Base-by-base conservation (phyloP, 192 early-diverging fungal genomes). In the Coemansia sp. region DNA sequence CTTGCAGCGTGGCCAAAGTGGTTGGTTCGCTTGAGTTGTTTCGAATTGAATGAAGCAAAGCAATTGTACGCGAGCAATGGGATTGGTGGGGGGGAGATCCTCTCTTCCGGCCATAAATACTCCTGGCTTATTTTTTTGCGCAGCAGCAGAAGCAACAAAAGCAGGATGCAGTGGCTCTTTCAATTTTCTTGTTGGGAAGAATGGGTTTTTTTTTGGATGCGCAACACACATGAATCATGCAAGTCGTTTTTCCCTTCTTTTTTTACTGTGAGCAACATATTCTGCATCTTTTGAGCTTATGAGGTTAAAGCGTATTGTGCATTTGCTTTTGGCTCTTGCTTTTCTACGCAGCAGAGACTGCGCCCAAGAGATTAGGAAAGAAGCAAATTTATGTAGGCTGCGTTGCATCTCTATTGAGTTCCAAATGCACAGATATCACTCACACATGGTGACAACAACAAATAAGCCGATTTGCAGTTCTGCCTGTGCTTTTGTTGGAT, bases 211-310 rank as follows among this genome's bases (percentile, higher is more conserved):
- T 49, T 35, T 64, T 40, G 42, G 63, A 64, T 64, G 63, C 52
- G 63, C 63, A 64, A 64, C 52, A 48, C 63, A 64, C 63, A 64
- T 64, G 63, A 56, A 28, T 39, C 46, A 28, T 64, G 63, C 63
- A 64, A 31, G 52, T 35, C n/a, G 20, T 30, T 35, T 63, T 18
- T 52, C 37, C 29, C 18, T 5, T 9, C 43, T 35, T 37, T 23
- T 37, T 34, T 13, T 60, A n/a, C 39, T 21, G 39, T 40, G 15
- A 42, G 40, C 21, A 60, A 60, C 34, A n/a, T n/a, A n/a, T n/a
- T n/a, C n/a, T n/a, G n/a, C n/a, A n/a, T n/a, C n/a, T n/a, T n/a
- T n/a, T n/a, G n/a, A n/a, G n/a, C n/a, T n/a, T n/a, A n/a, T n/a
- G n/a, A n/a, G 28, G 4, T 10, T 26, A 13, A 34, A 7, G 56